phyloP scores from a whole-genome alignment of 2,329 filamentous ascomycete genomes.

The Ceratocystis colombiana region DNA sequence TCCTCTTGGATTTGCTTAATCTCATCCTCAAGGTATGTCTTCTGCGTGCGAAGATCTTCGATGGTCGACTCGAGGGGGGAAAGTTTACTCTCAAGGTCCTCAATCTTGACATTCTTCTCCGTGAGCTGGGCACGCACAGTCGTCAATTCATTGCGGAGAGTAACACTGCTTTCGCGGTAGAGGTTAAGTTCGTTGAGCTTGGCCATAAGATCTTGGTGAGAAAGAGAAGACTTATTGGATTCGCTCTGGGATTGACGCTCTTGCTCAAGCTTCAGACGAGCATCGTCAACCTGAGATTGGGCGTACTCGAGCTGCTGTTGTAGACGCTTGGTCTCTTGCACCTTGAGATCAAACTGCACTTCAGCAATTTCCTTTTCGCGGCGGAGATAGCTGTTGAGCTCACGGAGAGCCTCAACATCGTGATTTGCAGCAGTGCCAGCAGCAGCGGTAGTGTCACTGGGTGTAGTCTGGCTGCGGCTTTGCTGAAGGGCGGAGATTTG shows the following conservation, averaged over 20 bases:
- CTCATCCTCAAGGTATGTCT: slow-evolving; percentile 74
- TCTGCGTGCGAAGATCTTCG: slow-evolving; percentile 69
- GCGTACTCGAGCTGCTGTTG: slow-evolving; percentile 84
- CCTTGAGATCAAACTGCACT: slow-evolving; percentile 84
- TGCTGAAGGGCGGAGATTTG: slow-evolving; percentile 76
- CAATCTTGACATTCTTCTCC: slow-evolving; percentile 63
- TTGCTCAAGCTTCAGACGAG: slow-evolving; percentile 78
- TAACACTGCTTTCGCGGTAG: slow-evolving; percentile 88
- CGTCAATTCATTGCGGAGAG: slow-evolving; percentile 75
- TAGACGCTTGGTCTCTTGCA: slow-evolving; percentile 76
- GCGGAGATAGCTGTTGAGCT: slow-evolving; percentile 82
- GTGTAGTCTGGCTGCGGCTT: slow-evolving; percentile 49
- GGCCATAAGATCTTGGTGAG: slow-evolving; percentile 82
- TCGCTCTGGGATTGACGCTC: slow-evolving; percentile 71
- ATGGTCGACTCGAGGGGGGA: slow-evolving; percentile 74
- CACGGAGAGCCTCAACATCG: slow-evolving; percentile 66
- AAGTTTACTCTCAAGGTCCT: slow-evolving; percentile 63
- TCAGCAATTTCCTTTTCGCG: slow-evolving; percentile 97
- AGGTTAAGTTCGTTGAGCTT: slow-evolving; percentile 93
- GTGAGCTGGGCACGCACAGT: slow-evolving; percentile 66
- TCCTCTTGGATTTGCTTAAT: slow-evolving; percentile 83
- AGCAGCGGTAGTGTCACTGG: slow-evolving; percentile 31
- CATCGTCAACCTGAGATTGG: slow-evolving; percentile 79
- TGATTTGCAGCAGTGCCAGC: slow-evolving; percentile 34
- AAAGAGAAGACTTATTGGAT: slow-evolving; percentile 60